Conservation (phyloP, 768 basidiomycete genomes). For the Pleurotus ostreatus region DNA sequence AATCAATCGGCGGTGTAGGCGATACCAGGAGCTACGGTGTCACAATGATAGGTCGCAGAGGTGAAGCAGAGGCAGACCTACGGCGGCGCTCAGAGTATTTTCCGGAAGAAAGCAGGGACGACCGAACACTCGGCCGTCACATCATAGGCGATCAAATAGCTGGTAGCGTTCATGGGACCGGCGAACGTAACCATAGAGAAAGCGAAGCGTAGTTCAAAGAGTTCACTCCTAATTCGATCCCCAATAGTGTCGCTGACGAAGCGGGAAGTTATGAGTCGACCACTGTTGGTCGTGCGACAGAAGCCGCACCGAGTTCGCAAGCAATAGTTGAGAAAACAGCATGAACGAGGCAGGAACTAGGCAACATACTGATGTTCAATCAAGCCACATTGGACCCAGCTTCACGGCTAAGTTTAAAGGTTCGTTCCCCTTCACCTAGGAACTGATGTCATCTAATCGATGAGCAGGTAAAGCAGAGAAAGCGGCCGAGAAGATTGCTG, state of each 20-base stretch:
- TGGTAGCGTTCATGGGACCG: no score
- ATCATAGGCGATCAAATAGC: no score
- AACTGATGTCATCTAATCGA: not conserved
- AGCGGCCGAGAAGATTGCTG: not conserved
- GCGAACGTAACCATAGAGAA: no score
- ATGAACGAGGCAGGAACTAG: not conserved
- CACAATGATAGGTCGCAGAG: not conserved
- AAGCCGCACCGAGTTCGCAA: no score
- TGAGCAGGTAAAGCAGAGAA: not conserved
- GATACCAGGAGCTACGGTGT: not conserved
- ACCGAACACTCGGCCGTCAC: no score
- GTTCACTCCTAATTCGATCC: no score
- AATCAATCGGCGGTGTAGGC: not conserved
- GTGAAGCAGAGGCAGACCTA: not conserved
- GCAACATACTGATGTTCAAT: no score
- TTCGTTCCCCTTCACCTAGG: not conserved
- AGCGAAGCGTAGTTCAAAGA: no score
- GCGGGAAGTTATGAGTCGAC: not conserved
- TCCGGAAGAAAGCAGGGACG: no score
- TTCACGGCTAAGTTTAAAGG: not conserved
- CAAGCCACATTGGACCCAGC: not conserved
- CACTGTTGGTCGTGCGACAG: not conserved
- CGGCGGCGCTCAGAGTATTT: no score
- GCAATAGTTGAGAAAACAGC: no score
- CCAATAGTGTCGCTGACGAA: no score